Conservation (phyloP, 2,329 filamentous ascomycete genomes). For the Aspergillus fijiensis region DNA sequence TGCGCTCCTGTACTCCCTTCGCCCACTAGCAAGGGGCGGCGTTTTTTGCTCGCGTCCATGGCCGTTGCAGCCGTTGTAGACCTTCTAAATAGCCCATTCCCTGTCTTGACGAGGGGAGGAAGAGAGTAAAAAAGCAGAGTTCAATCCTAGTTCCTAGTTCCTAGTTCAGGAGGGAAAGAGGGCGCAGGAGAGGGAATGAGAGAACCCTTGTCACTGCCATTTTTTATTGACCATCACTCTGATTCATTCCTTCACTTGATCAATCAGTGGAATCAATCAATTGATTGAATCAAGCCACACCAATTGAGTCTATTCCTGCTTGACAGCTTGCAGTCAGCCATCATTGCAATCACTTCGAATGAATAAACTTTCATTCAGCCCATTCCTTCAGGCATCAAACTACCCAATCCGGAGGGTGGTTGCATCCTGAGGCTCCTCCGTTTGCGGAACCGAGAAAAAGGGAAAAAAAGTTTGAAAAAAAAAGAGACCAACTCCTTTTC, state of each 20-base stretch:
- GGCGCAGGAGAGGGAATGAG: conserved; percentile 3
- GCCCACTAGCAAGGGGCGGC: not conserved
- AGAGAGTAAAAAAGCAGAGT: not conserved
- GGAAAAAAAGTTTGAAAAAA: not conserved
- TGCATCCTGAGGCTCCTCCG: conserved; percentile 3
- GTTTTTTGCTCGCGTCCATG: not conserved
- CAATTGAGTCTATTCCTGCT: not conserved
- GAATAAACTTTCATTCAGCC: not conserved
- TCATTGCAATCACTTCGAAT: not conserved
- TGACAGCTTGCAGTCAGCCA: not conserved
- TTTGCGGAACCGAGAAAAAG: conserved; percentile 10
- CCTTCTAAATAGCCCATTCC: conserved; percentile 15
- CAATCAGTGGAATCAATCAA: conserved; percentile 2
- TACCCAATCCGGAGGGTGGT: not conserved
- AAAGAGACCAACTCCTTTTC: conserved; percentile 1
- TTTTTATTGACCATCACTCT: not conserved
- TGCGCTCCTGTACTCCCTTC: conserved; percentile 12
- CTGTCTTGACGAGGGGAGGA: conserved; percentile 12
- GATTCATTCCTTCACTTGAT: not conserved
- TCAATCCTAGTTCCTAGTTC: too few relatives aligned
- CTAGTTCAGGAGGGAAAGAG: conserved; percentile 1
- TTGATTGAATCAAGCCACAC: not conserved
- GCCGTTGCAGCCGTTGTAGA: not conserved
- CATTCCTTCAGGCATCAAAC: not conserved
- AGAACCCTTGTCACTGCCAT: not conserved